Percentiles rank a stretch among this genome's conserved stretches.
Conservation (phyloP, 208 protist species). For the Leishmania turanica region DNA sequence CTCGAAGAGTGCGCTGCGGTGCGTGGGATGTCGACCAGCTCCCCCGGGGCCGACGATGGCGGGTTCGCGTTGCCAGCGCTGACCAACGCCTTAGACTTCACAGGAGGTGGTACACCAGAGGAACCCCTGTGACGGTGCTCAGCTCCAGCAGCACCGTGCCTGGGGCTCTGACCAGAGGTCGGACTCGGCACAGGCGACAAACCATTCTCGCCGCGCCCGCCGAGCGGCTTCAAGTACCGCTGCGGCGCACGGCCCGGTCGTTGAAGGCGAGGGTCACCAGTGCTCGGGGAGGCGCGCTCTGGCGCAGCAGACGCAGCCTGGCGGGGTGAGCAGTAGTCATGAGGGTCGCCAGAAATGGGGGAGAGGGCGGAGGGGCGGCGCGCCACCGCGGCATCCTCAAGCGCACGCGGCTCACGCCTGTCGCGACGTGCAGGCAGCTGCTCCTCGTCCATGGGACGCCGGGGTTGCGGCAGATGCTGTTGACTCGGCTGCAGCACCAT, state of each 20-base stretch:
- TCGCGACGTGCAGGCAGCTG: neutral
- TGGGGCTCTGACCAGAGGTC: constrained; percentile 10
- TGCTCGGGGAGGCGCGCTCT: constrained; percentile 10
- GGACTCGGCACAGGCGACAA: constrained; percentile 11
- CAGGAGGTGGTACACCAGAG: constrained; percentile 8
- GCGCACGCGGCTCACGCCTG: neutral
- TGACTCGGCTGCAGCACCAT: constrained; percentile 20
- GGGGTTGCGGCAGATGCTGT: neutral
- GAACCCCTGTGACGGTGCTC: neutral
- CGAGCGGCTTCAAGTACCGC: constrained; percentile 29
- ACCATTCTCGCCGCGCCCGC: constrained; percentile 13
- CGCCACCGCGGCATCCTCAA: constrained; percentile 1
- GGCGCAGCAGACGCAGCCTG: neutral
- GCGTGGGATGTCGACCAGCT: constrained; percentile 19
- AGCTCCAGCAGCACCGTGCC: constrained; percentile 1
- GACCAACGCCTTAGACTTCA: neutral
- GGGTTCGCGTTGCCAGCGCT: neutral
- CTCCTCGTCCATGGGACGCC: constrained; percentile 15
- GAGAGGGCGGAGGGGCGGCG: constrained; percentile 22
- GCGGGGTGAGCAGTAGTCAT: constrained; percentile 12
- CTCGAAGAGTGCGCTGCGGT: neutral
- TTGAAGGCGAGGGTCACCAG: constrained; percentile 16
- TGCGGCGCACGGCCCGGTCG: constrained; percentile 26
- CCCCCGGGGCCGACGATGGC: constrained; percentile 2
- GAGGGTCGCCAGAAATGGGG: constrained; percentile 18